Conservation (phyloP, 176 grass and related monocot genomes). For the Neostapfia colusana region DNA sequence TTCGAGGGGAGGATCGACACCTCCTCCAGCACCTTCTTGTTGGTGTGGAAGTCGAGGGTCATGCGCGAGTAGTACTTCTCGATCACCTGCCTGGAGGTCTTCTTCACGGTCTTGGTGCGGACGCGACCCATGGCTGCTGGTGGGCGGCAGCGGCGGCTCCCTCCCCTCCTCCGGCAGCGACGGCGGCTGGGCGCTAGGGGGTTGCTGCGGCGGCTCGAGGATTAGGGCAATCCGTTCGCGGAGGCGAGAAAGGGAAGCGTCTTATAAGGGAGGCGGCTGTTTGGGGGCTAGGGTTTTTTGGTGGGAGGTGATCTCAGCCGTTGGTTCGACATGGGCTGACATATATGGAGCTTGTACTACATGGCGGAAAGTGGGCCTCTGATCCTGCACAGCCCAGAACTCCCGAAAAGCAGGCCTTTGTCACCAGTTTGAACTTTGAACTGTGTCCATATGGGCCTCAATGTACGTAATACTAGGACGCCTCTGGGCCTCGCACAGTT, state of each 20-base stretch:
- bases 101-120: conserved; percentile 93
- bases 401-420: too few species aligned
- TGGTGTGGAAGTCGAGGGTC: conserved; percentile 91
- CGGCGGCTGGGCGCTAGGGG: conserved; percentile 8
- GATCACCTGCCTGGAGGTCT: conserved; percentile 84
- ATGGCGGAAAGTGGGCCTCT: not conserved
- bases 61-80: conserved; percentile 86
- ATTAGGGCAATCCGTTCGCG: not conserved
- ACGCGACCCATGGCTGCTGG: conserved; percentile 67
- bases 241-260: not conserved
- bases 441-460: too few species aligned
- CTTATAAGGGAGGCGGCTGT: conserved; percentile 25
- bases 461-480: too few species aligned
- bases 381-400: too few species aligned
- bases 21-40: conserved; percentile 91
- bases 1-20: conserved; percentile 85
- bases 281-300: conserved; percentile 35
- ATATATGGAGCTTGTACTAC: not conserved
- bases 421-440: too few species aligned
- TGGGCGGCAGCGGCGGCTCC: not conserved
- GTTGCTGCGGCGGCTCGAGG: conserved; percentile 23
- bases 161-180: conserved; percentile 26
- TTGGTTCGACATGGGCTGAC: conserved; percentile 8
- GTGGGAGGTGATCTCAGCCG: conserved; percentile 28
- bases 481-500: too few species aligned